Percentiles rank a stretch among this genome's conserved stretches.
Conservation (phyloP, 2,329 filamentous ascomycete genomes). For the Aspergillus versicolor region DNA sequence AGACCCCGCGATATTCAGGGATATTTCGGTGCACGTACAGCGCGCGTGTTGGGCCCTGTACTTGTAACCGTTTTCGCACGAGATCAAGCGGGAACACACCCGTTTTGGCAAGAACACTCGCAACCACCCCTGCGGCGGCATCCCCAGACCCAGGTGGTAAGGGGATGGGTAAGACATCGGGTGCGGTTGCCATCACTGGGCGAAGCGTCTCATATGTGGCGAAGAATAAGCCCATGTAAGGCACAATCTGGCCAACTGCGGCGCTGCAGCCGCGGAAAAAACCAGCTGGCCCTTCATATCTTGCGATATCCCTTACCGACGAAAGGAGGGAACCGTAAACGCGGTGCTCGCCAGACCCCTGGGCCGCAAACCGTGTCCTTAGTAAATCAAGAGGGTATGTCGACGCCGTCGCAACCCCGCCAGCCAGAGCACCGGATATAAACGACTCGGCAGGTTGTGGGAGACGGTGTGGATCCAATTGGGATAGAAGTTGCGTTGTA, state of each 20-base stretch:
- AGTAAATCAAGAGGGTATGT: constrained; percentile 95
- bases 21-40: constrained; percentile 85
- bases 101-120: constrained; percentile 81
- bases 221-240: constrained; percentile 98
- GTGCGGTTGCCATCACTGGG: constrained; percentile 51
- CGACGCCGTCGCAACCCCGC: constrained; percentile 73
- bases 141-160: constrained; percentile 76
- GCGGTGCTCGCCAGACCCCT: constrained; percentile 64
- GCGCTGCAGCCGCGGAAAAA: constrained; percentile 88
- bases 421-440: constrained; percentile 77
- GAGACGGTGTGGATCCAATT: constrained; percentile 51
- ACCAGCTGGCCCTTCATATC: constrained; percentile 71
- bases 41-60: constrained; percentile 82
- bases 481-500: constrained; percentile 65
- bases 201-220: constrained; percentile 78
- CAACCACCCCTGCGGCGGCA: constrained; percentile 76
- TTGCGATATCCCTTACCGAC: constrained; percentile 70
- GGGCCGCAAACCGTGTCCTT: constrained; percentile 93
- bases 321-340: constrained; percentile 72
- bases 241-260: constrained; percentile 81
- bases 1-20: constrained; percentile 73
- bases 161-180: neutral
- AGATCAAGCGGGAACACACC: constrained; percentile 90
- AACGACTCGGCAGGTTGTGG: constrained; percentile 75
- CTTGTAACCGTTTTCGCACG: constrained; percentile 88